Evolutionary conservation across 2,329 filamentous ascomycete species (phyloP).

Genomic region (Botryosphaeria dothidea): DNA sequence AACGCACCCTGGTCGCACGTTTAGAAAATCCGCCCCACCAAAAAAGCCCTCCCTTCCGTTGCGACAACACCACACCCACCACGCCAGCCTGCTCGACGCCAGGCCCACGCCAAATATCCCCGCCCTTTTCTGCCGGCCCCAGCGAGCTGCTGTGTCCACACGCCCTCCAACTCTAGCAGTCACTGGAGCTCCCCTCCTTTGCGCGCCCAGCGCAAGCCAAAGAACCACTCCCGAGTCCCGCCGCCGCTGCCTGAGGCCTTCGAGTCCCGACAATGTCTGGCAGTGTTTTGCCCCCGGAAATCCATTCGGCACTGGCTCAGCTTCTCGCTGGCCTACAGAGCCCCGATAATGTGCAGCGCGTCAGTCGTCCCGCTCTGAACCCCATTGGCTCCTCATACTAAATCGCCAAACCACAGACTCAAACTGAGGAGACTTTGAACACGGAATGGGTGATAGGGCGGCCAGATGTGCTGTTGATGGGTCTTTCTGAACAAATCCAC

Average conservation of each 20-base stretch:
- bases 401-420: slow-evolving; percentile 61
- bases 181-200: neutral
- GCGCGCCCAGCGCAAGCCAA: slow-evolving; percentile 18
- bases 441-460: slow-evolving; percentile 82
- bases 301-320: slow-evolving; percentile 81
- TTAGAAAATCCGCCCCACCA: neutral
- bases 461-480: slow-evolving; percentile 89
- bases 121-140: neutral
- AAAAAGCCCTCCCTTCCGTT: slow-evolving; percentile 1
- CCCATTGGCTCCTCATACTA: neutral
- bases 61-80: slow-evolving; percentile 9
- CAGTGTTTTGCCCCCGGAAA: slow-evolving; percentile 72
- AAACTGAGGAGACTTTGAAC: slow-evolving; percentile 87
- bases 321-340: slow-evolving; percentile 84
- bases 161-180: slow-evolving; percentile 1
- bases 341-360: slow-evolving; percentile 68
- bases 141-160: neutral
- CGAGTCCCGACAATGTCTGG: slow-evolving; percentile 62
- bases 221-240: neutral
- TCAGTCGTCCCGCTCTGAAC: neutral
- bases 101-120: neutral
- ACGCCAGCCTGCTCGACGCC: neutral
- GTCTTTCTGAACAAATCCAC: slow-evolving; percentile 87
- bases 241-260: neutral
- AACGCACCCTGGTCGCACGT: neutral